Evolutionary conservation across 2,329 filamentous ascomycete genomes (phyloP), one percentile per base, ranked within the genome.

Genomic region (Xylariaceae sp.): DNA sequence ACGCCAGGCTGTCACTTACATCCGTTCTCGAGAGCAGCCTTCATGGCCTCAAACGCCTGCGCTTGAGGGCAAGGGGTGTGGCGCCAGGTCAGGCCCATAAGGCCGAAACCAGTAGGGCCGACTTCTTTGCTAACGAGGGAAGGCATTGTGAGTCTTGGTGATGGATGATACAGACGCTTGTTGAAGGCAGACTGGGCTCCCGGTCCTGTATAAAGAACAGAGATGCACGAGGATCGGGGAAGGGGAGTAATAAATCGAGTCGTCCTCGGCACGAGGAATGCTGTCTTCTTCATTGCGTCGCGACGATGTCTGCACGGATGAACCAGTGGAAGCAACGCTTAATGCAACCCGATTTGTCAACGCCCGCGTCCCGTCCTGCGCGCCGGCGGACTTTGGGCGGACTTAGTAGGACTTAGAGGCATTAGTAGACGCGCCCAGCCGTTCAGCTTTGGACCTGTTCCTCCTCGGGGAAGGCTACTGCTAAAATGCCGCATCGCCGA

Each of bases 1-100:
- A 51, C 1, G 8, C 2, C 13, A 1, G n/a, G 30, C 34, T 6
- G 9, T 18, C 8, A 57, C 56, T 30, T 37, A 63, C 59, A 70
- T 50, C 73, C 70, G 17, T 67, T 60, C 8, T 66, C 66, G 3
- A 82, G 71, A 0, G 79, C 71, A 18, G 78, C 75, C 66, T 77
- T 77, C 69, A 84, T 74, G 6, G 80, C 75, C 54, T 76, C 75
- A 61, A 81, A 78, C 10, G 74, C 69, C 59, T 76, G 67, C 62
- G 77, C 75, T 45, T 74, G 66, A 4, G 76, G 59, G 7, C 67
- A 66, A 2, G 63, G 61, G 1, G 62, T 55, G 17, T 49, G 34
- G 11, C 68, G 65, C 70, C 70, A 73, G 6, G 68, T 71, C 35
- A 73, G 58, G 17, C 71, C 70, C 68, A 71, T 70, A 51, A 71